phyloP scores from a whole-genome alignment of 2,329 filamentous ascomycete genomes.

The Pochonia chlamydosporia region DNA sequence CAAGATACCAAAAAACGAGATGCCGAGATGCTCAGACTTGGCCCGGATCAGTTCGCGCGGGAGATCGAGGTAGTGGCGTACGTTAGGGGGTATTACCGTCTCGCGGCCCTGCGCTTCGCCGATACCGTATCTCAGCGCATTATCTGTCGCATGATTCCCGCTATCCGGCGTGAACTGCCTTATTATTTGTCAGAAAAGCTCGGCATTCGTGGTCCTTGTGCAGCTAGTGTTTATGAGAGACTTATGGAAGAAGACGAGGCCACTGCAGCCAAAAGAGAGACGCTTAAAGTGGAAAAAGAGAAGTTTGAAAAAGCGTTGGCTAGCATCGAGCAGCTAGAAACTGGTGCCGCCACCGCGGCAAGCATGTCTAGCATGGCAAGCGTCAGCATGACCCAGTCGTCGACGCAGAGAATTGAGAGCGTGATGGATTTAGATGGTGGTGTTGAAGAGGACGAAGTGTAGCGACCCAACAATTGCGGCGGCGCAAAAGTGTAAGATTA shows the following conservation, averaged over 20 bases:
- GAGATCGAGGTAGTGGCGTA: constrained; percentile 60
- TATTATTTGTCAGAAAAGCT: constrained; percentile 38
- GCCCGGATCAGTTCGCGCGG: constrained; percentile 48
- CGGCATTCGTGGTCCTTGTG: constrained; percentile 28
- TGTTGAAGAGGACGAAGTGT: constrained; percentile 6
- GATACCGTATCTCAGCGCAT: constrained; percentile 47
- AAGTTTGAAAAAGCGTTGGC: constrained; percentile 41
- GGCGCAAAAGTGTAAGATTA: not conserved
- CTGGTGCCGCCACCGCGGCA: constrained; percentile 17
- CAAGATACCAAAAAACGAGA: constrained; percentile 38
- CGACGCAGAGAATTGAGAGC: constrained; percentile 8
- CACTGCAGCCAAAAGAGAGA: constrained; percentile 34
- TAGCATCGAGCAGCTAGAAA: constrained; percentile 39
- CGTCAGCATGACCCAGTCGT: constrained; percentile 14
- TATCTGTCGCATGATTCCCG: constrained; percentile 42
- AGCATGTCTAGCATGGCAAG: constrained; percentile 8
- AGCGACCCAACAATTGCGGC: not conserved
- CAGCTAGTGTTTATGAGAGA: constrained; percentile 27
- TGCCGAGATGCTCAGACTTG: constrained; percentile 41
- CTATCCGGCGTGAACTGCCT: constrained; percentile 33
- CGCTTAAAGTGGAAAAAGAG: constrained; percentile 36
- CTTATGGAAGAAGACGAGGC: constrained; percentile 44
- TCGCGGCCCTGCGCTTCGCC: constrained; percentile 58
- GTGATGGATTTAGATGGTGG: not conserved
- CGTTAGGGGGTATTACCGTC: constrained; percentile 63